These are phyloP conservation scores for Thamnidium elegans DNA, from an alignment of 192 early-diverging fungal species.

Conservation along the genomic window DNA sequence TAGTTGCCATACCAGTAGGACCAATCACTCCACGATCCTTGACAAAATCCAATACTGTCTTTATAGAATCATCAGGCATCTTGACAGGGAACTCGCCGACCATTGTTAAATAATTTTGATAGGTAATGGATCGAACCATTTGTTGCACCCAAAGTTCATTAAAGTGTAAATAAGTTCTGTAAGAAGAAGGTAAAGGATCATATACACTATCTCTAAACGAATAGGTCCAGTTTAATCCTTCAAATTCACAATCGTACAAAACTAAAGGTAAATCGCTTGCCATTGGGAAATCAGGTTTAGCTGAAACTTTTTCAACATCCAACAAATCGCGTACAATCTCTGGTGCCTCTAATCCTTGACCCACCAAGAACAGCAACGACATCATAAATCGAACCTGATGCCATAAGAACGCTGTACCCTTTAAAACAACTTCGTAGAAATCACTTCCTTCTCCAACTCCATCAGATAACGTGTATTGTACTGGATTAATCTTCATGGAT, in stretches of 20 bases:
- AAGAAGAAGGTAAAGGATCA: constrained; percentile 28
- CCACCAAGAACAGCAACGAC: constrained; percentile 83
- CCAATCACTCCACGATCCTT: not conserved
- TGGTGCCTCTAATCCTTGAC: constrained; percentile 74
- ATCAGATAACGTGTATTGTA: constrained; percentile 27
- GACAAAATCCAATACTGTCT: constrained; percentile 3
- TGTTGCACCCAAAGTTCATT: constrained; percentile 50
- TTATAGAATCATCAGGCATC: not conserved
- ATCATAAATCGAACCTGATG: constrained; percentile 98
- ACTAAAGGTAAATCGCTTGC: constrained; percentile 88
- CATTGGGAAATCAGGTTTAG: constrained; percentile 91
- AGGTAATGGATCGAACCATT: constrained; percentile 46
- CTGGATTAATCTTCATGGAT: constrained; percentile 57
- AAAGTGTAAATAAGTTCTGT: constrained; percentile 43
- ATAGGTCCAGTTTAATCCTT: constrained; percentile 59
- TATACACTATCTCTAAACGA: constrained; percentile 33
- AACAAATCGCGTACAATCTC: constrained; percentile 65
- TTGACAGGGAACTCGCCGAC: constrained; percentile 13
- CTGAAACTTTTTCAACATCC: constrained; percentile 58
- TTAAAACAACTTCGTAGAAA: constrained; percentile 72
- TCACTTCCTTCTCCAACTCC: constrained; percentile 16
- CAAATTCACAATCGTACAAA: constrained; percentile 82
- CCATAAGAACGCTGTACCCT: constrained; percentile 92
- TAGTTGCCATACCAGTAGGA: constrained; percentile 7
- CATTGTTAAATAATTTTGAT: constrained; percentile 33